These are phyloP conservation scores for Ogataea pini DNA, from an alignment of 805 yeast species.

Conservation along the genomic window DNA sequence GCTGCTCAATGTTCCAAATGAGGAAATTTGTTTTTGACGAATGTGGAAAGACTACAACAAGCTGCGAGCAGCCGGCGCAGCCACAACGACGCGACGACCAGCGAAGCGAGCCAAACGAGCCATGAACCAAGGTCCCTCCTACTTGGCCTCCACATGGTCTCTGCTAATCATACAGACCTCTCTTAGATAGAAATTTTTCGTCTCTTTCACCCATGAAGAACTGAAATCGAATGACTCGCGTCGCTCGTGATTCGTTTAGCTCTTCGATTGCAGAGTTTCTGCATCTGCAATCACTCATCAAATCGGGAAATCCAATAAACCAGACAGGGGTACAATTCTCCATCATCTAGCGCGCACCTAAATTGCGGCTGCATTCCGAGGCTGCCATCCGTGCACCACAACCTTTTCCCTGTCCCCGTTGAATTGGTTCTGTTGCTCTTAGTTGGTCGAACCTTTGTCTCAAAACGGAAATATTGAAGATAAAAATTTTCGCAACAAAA, in stretches of 20 bases:
- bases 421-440: neutral
- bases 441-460: constrained; percentile 10
- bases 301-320: neutral
- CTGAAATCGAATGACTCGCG: too few relatives aligned
- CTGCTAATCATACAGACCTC: too few relatives aligned
- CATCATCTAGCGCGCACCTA: too few relatives aligned
- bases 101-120: too few relatives aligned
- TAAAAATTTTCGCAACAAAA: constrained; percentile 8
- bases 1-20: constrained; percentile 12
- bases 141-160: too few relatives aligned
- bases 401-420: neutral
- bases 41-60: constrained; percentile 14
- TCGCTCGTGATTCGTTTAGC: too few relatives aligned
- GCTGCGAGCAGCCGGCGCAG: neutral
- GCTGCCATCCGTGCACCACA: constrained; percentile 1
- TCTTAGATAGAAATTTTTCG: too few relatives aligned
- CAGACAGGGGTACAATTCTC: neutral
- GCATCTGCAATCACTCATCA: neutral
- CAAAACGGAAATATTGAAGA: constrained; percentile 24
- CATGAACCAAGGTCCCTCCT: too few relatives aligned
- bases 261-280: neutral
- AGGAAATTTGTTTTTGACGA: constrained; percentile 22
- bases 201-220: too few relatives aligned
- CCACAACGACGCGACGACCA: neutral
- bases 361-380: too few relatives aligned